Base-by-base conservation (phyloP, 805 yeast genomes). In the Blastobotrys chiropterorum region DNA sequence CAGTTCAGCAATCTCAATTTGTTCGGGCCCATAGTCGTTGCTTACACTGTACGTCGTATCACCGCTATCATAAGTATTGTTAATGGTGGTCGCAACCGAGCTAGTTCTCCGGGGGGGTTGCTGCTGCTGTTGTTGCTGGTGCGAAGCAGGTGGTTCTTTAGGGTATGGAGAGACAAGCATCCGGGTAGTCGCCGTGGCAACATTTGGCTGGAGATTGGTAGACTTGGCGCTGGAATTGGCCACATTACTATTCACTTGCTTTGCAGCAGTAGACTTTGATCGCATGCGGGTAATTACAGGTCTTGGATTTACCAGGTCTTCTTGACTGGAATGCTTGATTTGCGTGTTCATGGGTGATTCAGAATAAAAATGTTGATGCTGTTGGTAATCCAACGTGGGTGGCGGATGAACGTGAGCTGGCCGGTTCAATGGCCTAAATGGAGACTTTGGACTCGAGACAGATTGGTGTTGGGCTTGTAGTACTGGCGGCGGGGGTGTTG, bases 161-260 rank as follows among this genome's bases (percentile, higher is more conserved):
- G 46, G 50, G 49, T 48, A 56, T 14, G 59, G 59, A 17, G 59
- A 56, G 21, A 53, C 22, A n/a, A 56, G 51, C 55, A 57, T 57
- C 19, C 60, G 41, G 30, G 56, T 20, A 16, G 58, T 57, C 15
- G 58, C 56, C 2, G 58, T 50, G 5, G 52, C 57, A 38, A 50
- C 51, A 16, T 42, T 44, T 45, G 49, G 15, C 49, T 38, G 1
- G 51, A 41, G 3, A 50, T 21, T 11, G 46, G 48, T 7, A 38
- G 41, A 2, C 38, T 38, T 13, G 53, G 42, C 3, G 47, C 45
- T 21, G 49, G 52, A 8, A 19, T 26, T 34, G 14, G 46, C 19
- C 16, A 49, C 48, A 14, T 16, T 20, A 3, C 30, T 38, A 3
- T 31, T n/a, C 53, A 49, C 44, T 39, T 49, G 54, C 46, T 51